Base-by-base conservation (phyloP, 2,329 filamentous ascomycete species). In the Cryphonectria parasitica region DNA sequence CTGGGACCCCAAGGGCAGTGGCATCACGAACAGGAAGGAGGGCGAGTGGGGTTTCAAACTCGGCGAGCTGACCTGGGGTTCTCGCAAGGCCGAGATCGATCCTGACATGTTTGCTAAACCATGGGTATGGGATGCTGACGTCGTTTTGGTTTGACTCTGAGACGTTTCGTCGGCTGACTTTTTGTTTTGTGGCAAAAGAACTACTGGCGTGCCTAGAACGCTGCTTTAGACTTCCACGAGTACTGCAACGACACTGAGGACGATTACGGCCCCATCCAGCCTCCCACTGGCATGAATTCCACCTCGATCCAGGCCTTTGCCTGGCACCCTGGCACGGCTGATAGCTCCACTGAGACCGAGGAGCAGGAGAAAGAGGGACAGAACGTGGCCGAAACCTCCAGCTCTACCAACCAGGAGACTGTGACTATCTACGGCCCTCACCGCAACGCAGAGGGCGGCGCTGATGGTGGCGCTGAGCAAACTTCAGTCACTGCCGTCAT, bases 121-220 rank as follows among this genome's bases (percentile, higher is more conserved):
- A 3, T 72, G 69, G 69, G 69, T 64, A 63, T 34, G 66, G n/a
- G 22, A n/a, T n/a, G 45, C 8, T 22, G 22, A n/a, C 10, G 39
- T 39, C 36, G 22, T 31, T 25, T 11, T 45, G 15, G 13, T 45
- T 5, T 13, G 10, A 22, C 19, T 49, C 19, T 19, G 28, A 34
- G 28, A 58, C 8, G 36, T 8, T 13, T 28, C 28, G 1, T 28
- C 22, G 39, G 10, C 39, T 58, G 13, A 39, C 22, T 66, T 13
- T 34, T 43, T 17, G 34, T 22, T n/a, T 2, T 49, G 15, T 28
- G 43, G 25, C 45, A 17, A 41, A 19, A 68, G 66, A 31, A 71
- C 31, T 72, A 72, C n/a, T 56, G 66, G 62, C 71, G 71, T 13
- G 71, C 71, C 17, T 72, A 72, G 71, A 69, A 62, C 22, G 71